Evolutionary conservation across 1,139 yeast species (phyloP), one percentile per base, ranked within the genome.

Genomic region (Geotrichum fermentans): DNA sequence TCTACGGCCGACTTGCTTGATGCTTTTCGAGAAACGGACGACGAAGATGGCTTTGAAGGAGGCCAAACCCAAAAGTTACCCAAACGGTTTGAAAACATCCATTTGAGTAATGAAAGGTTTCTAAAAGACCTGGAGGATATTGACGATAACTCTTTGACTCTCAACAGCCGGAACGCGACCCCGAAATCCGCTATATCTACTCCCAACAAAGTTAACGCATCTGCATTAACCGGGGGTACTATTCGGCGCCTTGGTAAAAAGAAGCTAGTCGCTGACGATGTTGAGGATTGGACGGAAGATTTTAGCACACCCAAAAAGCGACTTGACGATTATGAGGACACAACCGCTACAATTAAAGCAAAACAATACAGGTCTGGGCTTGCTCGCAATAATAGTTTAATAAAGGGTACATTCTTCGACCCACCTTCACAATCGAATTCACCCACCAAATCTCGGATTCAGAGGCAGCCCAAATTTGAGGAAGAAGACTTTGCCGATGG

Each of bases 401-500:
- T 50, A 4, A 45, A 45, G 24, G 52, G 52, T 6, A 45, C 52
- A 2, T 50, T 50, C 43, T 50, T 50, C 17, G 47, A 46, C 28
- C 52, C 52, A 18, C 52, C 52, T 10, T 21, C 49, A 13, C 40
- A 36, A 36, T 7, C 43, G 16, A 13, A 30, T 18, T 26, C 47
- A 10, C 20, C 46, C 14, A 18, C 36, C 18, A 40, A 41, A 33
- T 21, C 47, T 10, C n/a, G 16, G 29, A 17, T n/a, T 29, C 22
- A 17, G 22, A 21, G 26, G 24, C 10, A 29, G 10, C 28, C 39
- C 11, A 35, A 34, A 21, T 6, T 20, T 10, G 29, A 29, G 3
- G 52, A 50, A 30, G 50, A 50, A 10, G 52, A 50, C 37, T 50
- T 50, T 41, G 43, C 47, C 3, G 26, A 36, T 11, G 49, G 49